Evolutionary conservation across 148 eudicot species (phyloP).

Genomic region (Persicaria tinctoria): DNA sequence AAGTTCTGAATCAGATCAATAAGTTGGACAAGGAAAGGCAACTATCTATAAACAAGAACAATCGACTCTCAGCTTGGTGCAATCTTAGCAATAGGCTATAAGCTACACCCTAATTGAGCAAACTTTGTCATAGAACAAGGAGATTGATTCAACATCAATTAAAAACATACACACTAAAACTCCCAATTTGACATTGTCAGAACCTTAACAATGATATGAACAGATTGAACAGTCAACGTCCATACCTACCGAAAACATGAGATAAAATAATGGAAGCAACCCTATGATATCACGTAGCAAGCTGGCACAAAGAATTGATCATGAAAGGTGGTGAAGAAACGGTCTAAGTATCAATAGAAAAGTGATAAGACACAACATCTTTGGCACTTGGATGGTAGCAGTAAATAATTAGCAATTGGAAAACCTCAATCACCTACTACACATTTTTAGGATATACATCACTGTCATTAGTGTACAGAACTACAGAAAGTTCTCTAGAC

Average conservation of each 20-base stretch:
- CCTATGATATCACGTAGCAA: neutral
- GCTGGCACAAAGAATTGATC: neutral
- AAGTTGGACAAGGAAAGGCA: neutral
- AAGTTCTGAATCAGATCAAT: neutral
- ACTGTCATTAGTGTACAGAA: neutral
- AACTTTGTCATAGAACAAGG: no score
- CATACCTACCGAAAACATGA: conserved; percentile 1
- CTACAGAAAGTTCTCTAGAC: neutral
- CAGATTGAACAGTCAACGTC: neutral
- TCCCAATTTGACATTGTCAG: neutral
- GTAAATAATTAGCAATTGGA: neutral
- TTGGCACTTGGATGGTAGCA: no score
- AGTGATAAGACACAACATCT: neutral
- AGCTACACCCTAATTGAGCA: no score
- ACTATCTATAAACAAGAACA: neutral
- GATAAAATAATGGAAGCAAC: neutral
- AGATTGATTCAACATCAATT: neutral
- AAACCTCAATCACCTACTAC: neutral
- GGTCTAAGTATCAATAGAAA: neutral
- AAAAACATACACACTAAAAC: neutral
- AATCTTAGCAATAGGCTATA: neutral
- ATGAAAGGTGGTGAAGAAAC: neutral
- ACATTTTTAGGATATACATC: neutral
- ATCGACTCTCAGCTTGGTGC: neutral
- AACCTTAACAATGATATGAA: neutral